Conservation (phyloP, 116 monocot genomes). For the Posidonia oceanica region DNA sequence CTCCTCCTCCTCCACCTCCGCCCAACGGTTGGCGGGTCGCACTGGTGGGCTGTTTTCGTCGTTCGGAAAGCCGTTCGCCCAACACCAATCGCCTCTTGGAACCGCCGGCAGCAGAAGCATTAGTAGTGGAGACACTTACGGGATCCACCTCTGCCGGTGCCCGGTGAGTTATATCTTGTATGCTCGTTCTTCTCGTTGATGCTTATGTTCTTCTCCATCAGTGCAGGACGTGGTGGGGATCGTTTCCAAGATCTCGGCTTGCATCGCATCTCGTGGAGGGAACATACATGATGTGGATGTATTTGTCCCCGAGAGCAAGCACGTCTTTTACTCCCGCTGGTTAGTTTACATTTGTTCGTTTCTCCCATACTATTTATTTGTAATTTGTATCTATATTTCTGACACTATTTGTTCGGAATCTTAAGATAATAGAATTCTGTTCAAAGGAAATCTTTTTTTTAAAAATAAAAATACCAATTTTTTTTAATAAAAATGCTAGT, state of each 20-base stretch:
- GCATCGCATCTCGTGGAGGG: conserved; percentile 62
- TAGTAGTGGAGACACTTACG: conserved; percentile 6
- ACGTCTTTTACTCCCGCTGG: conserved; percentile 77
- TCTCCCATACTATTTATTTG: not conserved
- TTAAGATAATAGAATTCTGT: too few species aligned
- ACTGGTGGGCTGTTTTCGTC: too few species aligned
- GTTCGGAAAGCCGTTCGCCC: too few species aligned
- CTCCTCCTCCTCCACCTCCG: not conserved
- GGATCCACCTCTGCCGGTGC: conserved; percentile 69
- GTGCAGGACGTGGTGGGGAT: conserved; percentile 70
- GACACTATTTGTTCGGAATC: too few species aligned
- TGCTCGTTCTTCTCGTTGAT: not conserved
- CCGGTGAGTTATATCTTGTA: conserved; percentile 19
- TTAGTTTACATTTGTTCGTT: conserved; percentile 25
- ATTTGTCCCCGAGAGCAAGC: conserved; percentile 62
- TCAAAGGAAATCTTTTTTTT: too few species aligned
- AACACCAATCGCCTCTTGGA: not conserved
- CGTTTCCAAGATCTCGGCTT: conserved; percentile 66
- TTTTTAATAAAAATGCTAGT: too few species aligned
- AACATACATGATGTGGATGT: conserved; percentile 80
- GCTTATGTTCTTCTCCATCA: not conserved
- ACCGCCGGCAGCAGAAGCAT: not conserved
- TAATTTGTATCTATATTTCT: too few species aligned
- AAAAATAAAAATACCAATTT: too few species aligned
- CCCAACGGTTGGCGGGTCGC: not conserved